phyloP scores from a whole-genome alignment of 345 rosid species.

The Euclidium syriacum region DNA sequence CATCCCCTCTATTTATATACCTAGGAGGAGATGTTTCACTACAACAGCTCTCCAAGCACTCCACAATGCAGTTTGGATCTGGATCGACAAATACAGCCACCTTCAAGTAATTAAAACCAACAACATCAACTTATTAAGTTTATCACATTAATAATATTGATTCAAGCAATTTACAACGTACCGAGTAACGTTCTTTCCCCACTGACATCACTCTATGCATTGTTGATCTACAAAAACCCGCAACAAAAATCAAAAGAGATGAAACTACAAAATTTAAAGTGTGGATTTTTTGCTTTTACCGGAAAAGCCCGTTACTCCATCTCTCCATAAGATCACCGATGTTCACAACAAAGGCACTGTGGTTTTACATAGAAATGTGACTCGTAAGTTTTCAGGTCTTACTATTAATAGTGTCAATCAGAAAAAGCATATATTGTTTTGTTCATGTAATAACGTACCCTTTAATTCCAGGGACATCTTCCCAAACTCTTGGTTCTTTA shows the following conservation, averaged over 20 bases:
- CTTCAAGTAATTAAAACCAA: constrained; percentile 28
- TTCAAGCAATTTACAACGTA: constrained; percentile 23
- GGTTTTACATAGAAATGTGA: constrained; percentile 7
- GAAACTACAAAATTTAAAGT: neutral
- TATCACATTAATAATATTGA: neutral
- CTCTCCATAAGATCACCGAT: constrained; percentile 86
- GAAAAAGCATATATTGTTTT: neutral
- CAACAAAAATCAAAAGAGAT: neutral
- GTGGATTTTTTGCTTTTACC: constrained; percentile 29
- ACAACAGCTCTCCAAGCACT: constrained; percentile 72
- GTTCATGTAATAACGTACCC: constrained; percentile 46
- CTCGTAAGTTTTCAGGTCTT: neutral
- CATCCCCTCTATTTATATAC: constrained; percentile 21
- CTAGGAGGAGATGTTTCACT: constrained; percentile 54
- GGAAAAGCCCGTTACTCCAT: constrained; percentile 77
- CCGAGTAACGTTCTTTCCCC: constrained; percentile 77
- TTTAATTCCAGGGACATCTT: constrained; percentile 49
- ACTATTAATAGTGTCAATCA: neutral
- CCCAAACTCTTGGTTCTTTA: constrained; percentile 55
- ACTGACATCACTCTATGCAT: constrained; percentile 73
- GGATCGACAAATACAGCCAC: constrained; percentile 67
- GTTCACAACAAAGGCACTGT: constrained; percentile 71
- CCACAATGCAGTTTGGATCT: constrained; percentile 50
- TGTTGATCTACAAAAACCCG: constrained; percentile 55
- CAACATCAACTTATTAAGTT: neutral